Evolutionary conservation across 495 filamentous ascomycete species (phyloP), one percentile per base, ranked within the genome.

Genomic region (Penicillium malachiteum): DNA sequence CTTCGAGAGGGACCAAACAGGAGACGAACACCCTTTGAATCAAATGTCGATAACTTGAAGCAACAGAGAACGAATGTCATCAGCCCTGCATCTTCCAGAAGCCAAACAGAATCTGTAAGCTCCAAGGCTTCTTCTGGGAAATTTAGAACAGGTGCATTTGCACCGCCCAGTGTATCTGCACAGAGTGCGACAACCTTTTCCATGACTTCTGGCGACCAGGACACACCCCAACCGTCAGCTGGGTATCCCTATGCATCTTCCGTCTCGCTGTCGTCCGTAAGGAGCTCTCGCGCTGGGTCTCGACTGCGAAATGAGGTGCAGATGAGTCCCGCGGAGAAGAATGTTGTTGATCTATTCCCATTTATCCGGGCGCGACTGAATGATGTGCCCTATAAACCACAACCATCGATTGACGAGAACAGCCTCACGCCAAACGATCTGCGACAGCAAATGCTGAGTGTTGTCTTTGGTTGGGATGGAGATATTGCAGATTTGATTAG

Each of bases 401-500:
- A 86, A 2, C 77, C 81, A 16, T 77, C 80, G 13, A 63, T 83
- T 31, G 87, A 90, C 55, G 81, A 87, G 54, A 64, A 74, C 5
- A 78, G 81, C 39, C 68, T 94, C 30, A 93, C 88, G 2, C 85
- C 92, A 26, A 88, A 97, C 66, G 87, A 94, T 60, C 81, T 96
- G 38, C 86, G 93, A 46, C 84, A 81, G 37, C 90, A 96, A 72
- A 97, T 97, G 95, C 77, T 98, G 16, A 90, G 83, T 66, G 87
- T 90, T 31, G 91, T 98, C 1, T 98, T 98, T 75, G 95, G 94
- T 9, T 97, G 93, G 91, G 85, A 91, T 52, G 87, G 87, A 47
- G 91, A 96, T 63, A 85, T 91, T 48, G 83, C 92, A 48, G 85
- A 83, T 37, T 72, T 98, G 63, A 85, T 98, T 46, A 83, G 84